Base-by-base conservation (phyloP, 2,329 filamentous ascomycete genomes). In the Decorospora gaudefroyi region DNA sequence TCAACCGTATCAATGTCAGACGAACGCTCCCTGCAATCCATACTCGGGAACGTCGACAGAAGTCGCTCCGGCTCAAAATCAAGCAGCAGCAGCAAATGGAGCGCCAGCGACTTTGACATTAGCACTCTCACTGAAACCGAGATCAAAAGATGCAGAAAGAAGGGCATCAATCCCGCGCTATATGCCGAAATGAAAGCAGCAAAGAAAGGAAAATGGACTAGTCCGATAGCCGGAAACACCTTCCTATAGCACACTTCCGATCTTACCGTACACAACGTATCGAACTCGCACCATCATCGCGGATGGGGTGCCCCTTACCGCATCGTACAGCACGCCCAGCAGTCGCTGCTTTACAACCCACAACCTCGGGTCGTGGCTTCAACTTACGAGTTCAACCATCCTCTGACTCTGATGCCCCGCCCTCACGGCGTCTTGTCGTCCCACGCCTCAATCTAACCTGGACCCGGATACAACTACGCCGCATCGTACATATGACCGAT, bases 141-240 rank as follows among this genome's bases (percentile, higher is more conserved):
- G 31, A 58, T 75, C 29, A 68, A 69, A 44, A 75, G 74, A 50
- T 65, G 74, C 56, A 62, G 65, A 53, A 73, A 74, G 56, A 77
- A 76, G 53, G 73, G 74, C 1, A 73, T 77, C 51, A 75, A 77
- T 46, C 74, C 73, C 10, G 64, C 70, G 7, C 47, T 76, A 34
- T 76, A 72, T 47, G 69, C 72, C 10, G 74, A 77, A 57, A 77
- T 77, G 74, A 72, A 74, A 50, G 71, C 73, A 17, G 71, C 70
- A 15, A 65, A 66, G 38, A 73, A 71, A 40, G 70, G 72, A 1
- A 61, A 64, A 57, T 67, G 65, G 59, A 55, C 60, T n/a, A 68
- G 64, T 49, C 62, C 65, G 4, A 64, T 70, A 33, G 61, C 56
- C 12, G 66, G 66, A 5, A 70, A 68, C 33, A 66, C 65, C 11